Conservation (phyloP, 192 early-diverging fungal genomes). For the Coemansia sp. region DNA sequence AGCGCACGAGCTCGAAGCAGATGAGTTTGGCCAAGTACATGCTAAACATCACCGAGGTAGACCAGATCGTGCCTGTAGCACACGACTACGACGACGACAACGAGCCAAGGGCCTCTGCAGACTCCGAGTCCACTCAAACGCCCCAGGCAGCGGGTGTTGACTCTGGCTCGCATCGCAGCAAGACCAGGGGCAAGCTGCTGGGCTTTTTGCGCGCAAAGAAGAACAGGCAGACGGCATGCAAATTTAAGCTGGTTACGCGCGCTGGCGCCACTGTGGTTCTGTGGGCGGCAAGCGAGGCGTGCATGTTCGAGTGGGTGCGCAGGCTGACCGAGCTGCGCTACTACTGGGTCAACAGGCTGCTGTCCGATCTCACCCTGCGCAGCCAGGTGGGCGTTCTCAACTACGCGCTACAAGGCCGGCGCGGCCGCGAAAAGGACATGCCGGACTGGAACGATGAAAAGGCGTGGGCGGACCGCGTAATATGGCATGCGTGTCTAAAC, state of each 20-base stretch:
- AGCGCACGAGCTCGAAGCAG: conserved; percentile 28
- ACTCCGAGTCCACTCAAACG: conserved; percentile 3
- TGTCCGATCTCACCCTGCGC: conserved; percentile 28
- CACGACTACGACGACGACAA: conserved; percentile 12
- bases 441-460: conserved; percentile 36
- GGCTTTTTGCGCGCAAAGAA: conserved; percentile 31
- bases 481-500: conserved; percentile 49
- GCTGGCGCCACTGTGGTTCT: conserved; percentile 29
- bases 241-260: conserved; percentile 37
- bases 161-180: background rate
- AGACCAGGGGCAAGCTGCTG: conserved; percentile 13
- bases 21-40: conserved; percentile 45
- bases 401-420: conserved; percentile 35
- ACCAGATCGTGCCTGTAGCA: conserved; percentile 23
- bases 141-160: background rate
- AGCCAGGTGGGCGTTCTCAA: conserved; percentile 37
- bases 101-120: conserved; percentile 1
- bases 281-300: conserved; percentile 34
- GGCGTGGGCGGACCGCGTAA: conserved; percentile 37
- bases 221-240: conserved; percentile 19
- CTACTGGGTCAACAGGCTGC: conserved; percentile 45
- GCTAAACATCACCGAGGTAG: conserved; percentile 37
- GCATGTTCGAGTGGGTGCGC: conserved; percentile 48
- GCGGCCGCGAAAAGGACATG: conserved; percentile 22
- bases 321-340: conserved; percentile 33